Conservation (phyloP, 257 asterid genomes). For the Nemophila menziesii region DNA sequence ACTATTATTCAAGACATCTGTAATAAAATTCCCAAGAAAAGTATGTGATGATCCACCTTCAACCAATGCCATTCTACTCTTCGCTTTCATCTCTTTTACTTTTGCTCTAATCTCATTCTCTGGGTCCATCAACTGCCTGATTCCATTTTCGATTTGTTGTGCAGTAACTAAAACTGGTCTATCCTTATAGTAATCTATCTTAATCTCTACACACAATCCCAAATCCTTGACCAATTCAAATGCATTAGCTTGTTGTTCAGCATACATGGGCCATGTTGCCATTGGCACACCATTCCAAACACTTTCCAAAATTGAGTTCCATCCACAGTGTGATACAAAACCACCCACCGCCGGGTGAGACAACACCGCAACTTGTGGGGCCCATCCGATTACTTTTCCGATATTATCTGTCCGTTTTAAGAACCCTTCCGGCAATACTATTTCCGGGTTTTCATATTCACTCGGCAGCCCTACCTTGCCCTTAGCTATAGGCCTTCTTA, state of each 20-base stretch:
- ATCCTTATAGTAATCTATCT: constrained; percentile 11
- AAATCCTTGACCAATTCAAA: constrained; percentile 15
- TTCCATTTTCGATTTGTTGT: constrained; percentile 8
- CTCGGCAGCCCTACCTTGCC: not conserved
- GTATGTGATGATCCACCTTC: constrained; percentile 48
- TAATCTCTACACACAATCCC: constrained; percentile 17
- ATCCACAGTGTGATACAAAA: constrained; percentile 30
- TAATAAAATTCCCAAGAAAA: constrained; percentile 19
- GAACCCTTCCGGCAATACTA: constrained; percentile 25
- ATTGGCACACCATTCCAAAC: constrained; percentile 21
- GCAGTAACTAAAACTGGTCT: not conserved
- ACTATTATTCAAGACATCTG: no score
- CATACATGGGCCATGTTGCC: constrained; percentile 16
- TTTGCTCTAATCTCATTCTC: constrained; percentile 23
- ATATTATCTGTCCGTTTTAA: constrained; percentile 9
- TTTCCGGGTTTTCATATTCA: constrained; percentile 12
- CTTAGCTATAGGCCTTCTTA: constrained; percentile 9
- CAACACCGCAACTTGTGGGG: constrained; percentile 17
- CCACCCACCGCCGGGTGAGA: constrained; percentile 25
- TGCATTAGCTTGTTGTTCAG: constrained; percentile 19
- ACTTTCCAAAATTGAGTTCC: constrained; percentile 22
- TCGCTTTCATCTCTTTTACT: constrained; percentile 35
- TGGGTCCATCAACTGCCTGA: constrained; percentile 9
- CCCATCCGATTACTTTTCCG: constrained; percentile 28
- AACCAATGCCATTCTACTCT: constrained; percentile 24